phyloP scores from a whole-genome alignment of 1,139 yeast species.

The Geotrichum reessii region DNA sequence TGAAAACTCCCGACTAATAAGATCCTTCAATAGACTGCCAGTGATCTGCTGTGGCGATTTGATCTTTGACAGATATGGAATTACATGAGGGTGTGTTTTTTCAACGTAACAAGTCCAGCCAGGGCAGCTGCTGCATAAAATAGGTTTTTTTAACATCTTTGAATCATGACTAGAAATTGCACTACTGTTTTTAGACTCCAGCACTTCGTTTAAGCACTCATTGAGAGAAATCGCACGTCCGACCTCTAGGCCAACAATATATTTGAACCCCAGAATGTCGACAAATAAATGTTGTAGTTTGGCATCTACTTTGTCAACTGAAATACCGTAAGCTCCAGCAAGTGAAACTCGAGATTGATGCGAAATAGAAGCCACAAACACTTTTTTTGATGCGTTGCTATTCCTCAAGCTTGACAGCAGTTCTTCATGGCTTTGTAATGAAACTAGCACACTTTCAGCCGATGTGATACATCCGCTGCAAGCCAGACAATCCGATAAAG shows the following conservation, averaged over 20 bases:
- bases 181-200: constrained; percentile 30
- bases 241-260: constrained; percentile 77
- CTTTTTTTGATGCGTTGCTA: constrained; percentile 30
- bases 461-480: constrained; percentile 97
- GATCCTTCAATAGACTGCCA: constrained; percentile 65
- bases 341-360: constrained; percentile 84
- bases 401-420: constrained; percentile 53
- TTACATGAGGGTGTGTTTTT: constrained; percentile 82
- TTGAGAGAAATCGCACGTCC: constrained; percentile 69
- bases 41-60: constrained; percentile 94
- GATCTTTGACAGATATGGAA: constrained; percentile 52
- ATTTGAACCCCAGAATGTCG: constrained; percentile 58
- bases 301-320: constrained; percentile 55
- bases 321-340: constrained; percentile 58
- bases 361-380: constrained; percentile 72
- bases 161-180: constrained; percentile 4
- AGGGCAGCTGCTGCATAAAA: constrained; percentile 72
- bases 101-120: constrained; percentile 97
- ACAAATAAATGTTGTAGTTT: constrained; percentile 54
- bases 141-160: constrained; percentile 35
- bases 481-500: constrained; percentile 88
- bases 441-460: constrained; percentile 87
- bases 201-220: constrained; percentile 53
- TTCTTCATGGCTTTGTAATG: constrained; percentile 84
- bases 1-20: constrained; percentile 40